Conservation (phyloP, 805 yeast species). For the Candida awuae region DNA sequence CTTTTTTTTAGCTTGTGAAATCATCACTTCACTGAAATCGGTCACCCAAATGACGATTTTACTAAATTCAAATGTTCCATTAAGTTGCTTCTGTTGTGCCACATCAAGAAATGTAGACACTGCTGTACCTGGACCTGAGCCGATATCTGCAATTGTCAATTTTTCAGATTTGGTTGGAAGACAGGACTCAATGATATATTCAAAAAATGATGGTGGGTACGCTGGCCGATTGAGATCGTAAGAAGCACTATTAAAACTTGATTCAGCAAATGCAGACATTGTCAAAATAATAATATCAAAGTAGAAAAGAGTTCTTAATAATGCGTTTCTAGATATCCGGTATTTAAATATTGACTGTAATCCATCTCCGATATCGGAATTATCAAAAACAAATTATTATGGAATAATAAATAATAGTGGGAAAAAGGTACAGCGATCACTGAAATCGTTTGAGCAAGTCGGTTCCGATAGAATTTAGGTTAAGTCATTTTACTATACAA, state of each 20-base stretch:
- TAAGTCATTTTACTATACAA: too few species aligned
- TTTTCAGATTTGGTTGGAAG: neutral
- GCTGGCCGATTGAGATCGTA: conserved; percentile 60
- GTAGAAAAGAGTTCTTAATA: too few species aligned
- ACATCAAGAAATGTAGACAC: conserved; percentile 37
- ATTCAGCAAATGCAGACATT: conserved; percentile 60
- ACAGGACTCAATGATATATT: conserved; percentile 24
- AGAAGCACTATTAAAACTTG: conserved; percentile 40
- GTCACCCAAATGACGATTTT: conserved; percentile 32
- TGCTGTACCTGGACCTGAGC: conserved; percentile 51
- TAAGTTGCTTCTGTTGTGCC: neutral
- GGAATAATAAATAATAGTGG: too few species aligned
- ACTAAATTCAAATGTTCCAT: neutral
- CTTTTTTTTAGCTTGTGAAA: conserved; percentile 31
- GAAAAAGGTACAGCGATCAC: neutral
- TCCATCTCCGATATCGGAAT: too few species aligned
- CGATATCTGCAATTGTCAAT: conserved; percentile 38
- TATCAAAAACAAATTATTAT: too few species aligned
- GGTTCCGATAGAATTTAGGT: too few species aligned
- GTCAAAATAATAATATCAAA: too few species aligned
- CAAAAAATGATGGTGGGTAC: conserved; percentile 48
- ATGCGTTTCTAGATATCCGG: too few species aligned
- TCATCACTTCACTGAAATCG: conserved; percentile 42
- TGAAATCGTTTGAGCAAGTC: neutral
- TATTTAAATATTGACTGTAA: too few species aligned